Base-by-base conservation (phyloP, 1,284 basidiomycete species). In the Volvariella surrecta region DNA sequence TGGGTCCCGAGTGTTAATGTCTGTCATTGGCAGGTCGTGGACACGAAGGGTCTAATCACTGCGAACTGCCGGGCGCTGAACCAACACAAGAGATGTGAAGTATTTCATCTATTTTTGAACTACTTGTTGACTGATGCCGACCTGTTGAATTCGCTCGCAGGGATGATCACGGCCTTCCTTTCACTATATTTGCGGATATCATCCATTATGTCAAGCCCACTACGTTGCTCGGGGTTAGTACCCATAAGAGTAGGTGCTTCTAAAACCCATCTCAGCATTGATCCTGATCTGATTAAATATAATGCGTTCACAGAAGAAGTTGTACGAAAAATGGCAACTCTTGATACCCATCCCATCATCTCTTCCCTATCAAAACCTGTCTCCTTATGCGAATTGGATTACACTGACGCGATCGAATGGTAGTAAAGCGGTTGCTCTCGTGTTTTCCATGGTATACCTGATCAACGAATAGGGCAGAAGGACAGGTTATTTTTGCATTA, bases 301-400 rank as follows among this genome's bases (percentile, higher is more conserved):
- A 81, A 84, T 50, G 83, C 86, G 0, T 93, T 93, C 64, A 76
- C 70, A 38, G 74, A 85, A 58, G 64, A 74, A 15, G 79, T 84
- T 31, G 74, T 91, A 40, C 68, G 70, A 43, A 65, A 74, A 38
- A 89, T 92, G 86, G 74, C 76, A 8, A 63, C 72, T 24, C 64
- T 83, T 45, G 91, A 90, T 64, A 56, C 66, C 37, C 74, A 78
- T 9, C 89, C 89, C 30, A 87, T 91, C 67, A 78, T 92, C 58
- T 90, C 92, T 66, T 87, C 89, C 32, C 75, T 92, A 2, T 88
- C 84, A 31, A 92, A 92, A 61, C 89, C 89, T 1, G 74, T 82
- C 18, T 68, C 74, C 46, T 71, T 86, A 43, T 74, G 75, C 52
- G 83, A 86, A 58, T 62, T 82, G 40, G 80, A 82, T 34, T 90